Evolutionary conservation across 176 grass and related monocot genomes (phyloP), one percentile per base, ranked within the genome.

Genomic region (Avena eriantha): DNA sequence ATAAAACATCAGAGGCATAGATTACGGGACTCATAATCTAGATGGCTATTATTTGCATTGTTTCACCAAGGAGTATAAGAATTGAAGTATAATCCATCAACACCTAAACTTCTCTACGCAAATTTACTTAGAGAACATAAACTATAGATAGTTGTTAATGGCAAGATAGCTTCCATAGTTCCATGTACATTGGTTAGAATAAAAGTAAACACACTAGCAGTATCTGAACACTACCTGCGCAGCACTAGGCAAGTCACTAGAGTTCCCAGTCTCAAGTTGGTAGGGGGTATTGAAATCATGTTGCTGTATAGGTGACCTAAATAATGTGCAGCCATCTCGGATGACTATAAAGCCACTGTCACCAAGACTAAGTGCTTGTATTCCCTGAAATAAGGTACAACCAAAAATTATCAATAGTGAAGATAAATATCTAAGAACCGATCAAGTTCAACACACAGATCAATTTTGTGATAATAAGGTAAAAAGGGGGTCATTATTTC

Each of bases 201-300:
- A 17, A 80, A 79, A 80, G 29, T 3, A 80, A 63, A 47, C 0
- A 8, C 12, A 3, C 22, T 64, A 9, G 60, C 3, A 74, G 39
- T 41, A 41, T 41, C 7, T 18, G 34, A 87, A 85, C 80, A n/a
- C 35, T 49, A 94, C 93, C 90, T 94, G 93, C 12, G 90, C 93
- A 83, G 93, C 46, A 70, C 87, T 94, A 63, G 93, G 93, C 26
- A 94, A 90, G 84, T 94, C 93, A 48, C 82, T 92, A 13, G 81
- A 75, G 91, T 94, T 94, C 45, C 84, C 90, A 50, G 85, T 88
- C 73, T 94, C 90, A 67, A 94, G 93, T 85, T 94, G 93, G 85
- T 90, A 94, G 76, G 93, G 89, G 55, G 92, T 90, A 82, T 94
- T 94, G 83, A 94, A 94, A 83, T 94, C 90, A 85, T 94, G 93